Evolutionary conservation across 176 grass and related monocot genomes (phyloP).

Genomic region (Carex kokanica): DNA sequence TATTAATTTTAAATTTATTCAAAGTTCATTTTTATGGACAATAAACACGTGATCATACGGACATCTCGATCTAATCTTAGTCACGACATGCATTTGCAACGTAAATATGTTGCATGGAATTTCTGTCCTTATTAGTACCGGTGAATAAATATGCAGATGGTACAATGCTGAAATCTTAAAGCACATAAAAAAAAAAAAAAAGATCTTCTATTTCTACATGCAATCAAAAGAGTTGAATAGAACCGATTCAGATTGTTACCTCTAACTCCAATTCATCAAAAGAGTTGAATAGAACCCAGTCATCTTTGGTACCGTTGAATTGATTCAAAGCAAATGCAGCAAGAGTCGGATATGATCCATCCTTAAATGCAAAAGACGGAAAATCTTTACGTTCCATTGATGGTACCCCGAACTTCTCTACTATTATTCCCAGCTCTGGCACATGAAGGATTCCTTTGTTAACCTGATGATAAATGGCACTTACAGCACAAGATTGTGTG

Average conservation of each 20-base stretch:
- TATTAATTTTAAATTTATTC: background rate
- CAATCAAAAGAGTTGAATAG: conserved; percentile 23
- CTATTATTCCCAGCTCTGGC: background rate
- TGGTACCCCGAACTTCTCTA: background rate
- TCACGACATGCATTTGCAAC: background rate
- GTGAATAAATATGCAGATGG: background rate
- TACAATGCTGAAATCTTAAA: too few relatives aligned
- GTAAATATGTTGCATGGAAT: background rate
- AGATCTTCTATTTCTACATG: background rate
- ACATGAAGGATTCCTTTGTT: conserved; percentile 12
- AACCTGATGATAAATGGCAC: conserved; percentile 24
- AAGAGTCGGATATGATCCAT: conserved; percentile 20
- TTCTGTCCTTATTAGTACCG: background rate
- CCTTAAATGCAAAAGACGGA: conserved; percentile 22
- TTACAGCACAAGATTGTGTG: conserved; percentile 28
- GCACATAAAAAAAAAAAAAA: too few relatives aligned
- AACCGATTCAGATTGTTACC: background rate
- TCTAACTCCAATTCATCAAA: conserved; percentile 25
- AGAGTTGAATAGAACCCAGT: conserved; percentile 24
- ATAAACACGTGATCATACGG: background rate
- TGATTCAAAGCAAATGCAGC: conserved; percentile 12
- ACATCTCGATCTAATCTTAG: background rate
- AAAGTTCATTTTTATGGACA: background rate
- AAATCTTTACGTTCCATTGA: conserved; percentile 19
- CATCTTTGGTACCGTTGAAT: conserved; percentile 10